These are phyloP conservation scores for Tanozyma kutaoensis DNA, from an alignment of 805 yeast species.

Conservation along the genomic window DNA sequence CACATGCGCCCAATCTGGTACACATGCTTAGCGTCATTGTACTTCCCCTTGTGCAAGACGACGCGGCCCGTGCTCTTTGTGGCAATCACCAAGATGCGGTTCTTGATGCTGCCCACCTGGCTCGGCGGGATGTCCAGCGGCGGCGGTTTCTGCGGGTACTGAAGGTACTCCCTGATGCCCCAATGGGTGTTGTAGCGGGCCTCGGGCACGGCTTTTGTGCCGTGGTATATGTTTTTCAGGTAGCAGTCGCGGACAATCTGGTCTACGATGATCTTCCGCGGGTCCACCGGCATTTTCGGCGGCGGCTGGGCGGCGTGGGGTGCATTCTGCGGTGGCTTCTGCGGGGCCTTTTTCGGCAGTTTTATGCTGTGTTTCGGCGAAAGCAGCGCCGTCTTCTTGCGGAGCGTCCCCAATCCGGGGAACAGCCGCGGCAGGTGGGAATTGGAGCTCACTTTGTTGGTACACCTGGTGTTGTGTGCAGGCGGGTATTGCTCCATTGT, in stretches of 20 bases:
- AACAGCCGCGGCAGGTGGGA: background rate
- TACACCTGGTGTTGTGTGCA: background rate
- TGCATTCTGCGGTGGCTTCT: slow-evolving; percentile 1
- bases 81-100: slow-evolving; percentile 48
- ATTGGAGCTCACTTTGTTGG: background rate
- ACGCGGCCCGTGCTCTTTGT: slow-evolving; percentile 55
- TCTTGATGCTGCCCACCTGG: slow-evolving; percentile 30
- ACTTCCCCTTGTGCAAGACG: slow-evolving; percentile 75
- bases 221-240: no score
- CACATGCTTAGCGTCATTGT: slow-evolving; percentile 47
- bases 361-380: background rate
- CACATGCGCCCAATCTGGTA: slow-evolving; percentile 90
- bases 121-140: slow-evolving; percentile 36
- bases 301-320: background rate
- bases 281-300: slow-evolving; percentile 3
- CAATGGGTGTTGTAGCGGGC: slow-evolving; percentile 62
- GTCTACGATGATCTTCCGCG: slow-evolving; percentile 12
- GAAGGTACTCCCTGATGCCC: slow-evolving; percentile 60
- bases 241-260: slow-evolving; percentile 25
- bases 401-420: background rate
- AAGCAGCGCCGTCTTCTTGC: background rate
- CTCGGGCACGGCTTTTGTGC: no score
- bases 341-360: slow-evolving; percentile 1
- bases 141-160: slow-evolving; percentile 56
- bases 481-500: background rate